Conservation (phyloP, 805 yeast species). For the Candida tammaniensis region DNA sequence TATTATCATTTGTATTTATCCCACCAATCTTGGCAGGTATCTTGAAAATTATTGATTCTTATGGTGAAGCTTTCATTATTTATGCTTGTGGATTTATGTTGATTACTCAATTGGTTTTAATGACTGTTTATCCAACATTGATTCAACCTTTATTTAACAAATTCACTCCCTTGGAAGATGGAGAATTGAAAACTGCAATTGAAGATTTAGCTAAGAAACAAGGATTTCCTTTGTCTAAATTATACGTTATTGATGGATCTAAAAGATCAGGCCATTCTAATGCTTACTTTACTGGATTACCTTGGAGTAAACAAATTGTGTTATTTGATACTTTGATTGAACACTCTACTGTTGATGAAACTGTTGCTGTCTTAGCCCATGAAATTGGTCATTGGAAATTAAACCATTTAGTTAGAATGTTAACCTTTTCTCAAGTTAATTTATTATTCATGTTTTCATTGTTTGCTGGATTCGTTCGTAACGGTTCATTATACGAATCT, state of each 20-base stretch:
- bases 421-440: constrained; percentile 63
- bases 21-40: constrained; percentile 72
- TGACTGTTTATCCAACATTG: constrained; percentile 77
- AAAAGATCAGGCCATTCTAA: constrained; percentile 94
- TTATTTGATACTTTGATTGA: constrained; percentile 87
- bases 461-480: constrained; percentile 78
- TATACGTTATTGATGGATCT: constrained; percentile 94
- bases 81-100: constrained; percentile 75
- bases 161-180: constrained; percentile 84
- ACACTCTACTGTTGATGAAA: constrained; percentile 71
- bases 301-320: constrained; percentile 96
- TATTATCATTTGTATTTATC: constrained; percentile 57
- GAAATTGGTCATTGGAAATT: constrained; percentile 98
- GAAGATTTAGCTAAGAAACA: constrained; percentile 73
- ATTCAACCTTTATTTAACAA: constrained; percentile 94
- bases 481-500: constrained; percentile 70
- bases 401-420: constrained; percentile 78
- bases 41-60: constrained; percentile 75
- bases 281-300: constrained; percentile 94
- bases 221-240: constrained; percentile 80
- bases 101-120: constrained; percentile 65
- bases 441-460: constrained; percentile 62
- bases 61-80: constrained; percentile 77
- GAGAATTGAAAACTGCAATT: constrained; percentile 79
- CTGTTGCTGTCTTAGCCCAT: constrained; percentile 95